Percentiles rank a stretch among this genome's conserved stretches.
phyloP scores from a whole-genome alignment of 371 early-diverging fungal genomes.

The Apophysomyces ossiformis region DNA sequence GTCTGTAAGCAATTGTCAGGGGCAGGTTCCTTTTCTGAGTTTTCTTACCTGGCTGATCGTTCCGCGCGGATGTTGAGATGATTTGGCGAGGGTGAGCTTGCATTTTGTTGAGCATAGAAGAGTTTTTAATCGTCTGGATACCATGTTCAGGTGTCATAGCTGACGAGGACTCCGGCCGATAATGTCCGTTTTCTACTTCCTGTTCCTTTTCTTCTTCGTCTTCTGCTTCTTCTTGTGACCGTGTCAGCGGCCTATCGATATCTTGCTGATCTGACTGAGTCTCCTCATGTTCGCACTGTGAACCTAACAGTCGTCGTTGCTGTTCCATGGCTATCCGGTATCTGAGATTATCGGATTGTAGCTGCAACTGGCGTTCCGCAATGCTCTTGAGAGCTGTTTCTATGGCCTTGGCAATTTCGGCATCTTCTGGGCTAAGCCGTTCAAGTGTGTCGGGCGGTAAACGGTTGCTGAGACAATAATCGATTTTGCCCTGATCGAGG shows the following conservation, averaged over 20 bases:
- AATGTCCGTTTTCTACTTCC: not conserved
- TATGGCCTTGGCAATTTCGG: slow-evolving; percentile 26
- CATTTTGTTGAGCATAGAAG: slow-evolving; percentile 42
- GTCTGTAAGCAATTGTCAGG: not conserved
- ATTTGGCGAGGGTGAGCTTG: slow-evolving; percentile 33
- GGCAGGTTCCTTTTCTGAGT: not conserved
- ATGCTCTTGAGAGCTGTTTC: slow-evolving; percentile 41
- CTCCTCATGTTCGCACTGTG: slow-evolving; percentile 28
- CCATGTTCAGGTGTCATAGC: slow-evolving; percentile 38
- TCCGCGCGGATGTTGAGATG: slow-evolving; percentile 21
- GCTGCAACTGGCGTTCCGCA: slow-evolving; percentile 41
- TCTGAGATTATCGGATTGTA: slow-evolving; percentile 49
- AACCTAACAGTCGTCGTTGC: slow-evolving; percentile 39
- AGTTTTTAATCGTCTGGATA: slow-evolving; percentile 36
- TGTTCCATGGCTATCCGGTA: slow-evolving; percentile 49
- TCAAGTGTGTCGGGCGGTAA: slow-evolving; percentile 18
- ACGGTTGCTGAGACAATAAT: slow-evolving; percentile 38
- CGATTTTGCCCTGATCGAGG: slow-evolving; percentile 46
- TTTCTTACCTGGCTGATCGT: slow-evolving; percentile 4
- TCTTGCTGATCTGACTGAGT: slow-evolving; percentile 15
- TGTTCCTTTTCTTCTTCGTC: not conserved
- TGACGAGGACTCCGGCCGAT: too few species aligned
- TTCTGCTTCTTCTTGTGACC: slow-evolving; percentile 10
- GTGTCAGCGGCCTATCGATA: not conserved
- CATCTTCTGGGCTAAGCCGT: slow-evolving; percentile 16